These are phyloP conservation scores for Jaminaea rosea DNA, from an alignment of 1,284 basidiomycete species.

Conservation along the genomic window DNA sequence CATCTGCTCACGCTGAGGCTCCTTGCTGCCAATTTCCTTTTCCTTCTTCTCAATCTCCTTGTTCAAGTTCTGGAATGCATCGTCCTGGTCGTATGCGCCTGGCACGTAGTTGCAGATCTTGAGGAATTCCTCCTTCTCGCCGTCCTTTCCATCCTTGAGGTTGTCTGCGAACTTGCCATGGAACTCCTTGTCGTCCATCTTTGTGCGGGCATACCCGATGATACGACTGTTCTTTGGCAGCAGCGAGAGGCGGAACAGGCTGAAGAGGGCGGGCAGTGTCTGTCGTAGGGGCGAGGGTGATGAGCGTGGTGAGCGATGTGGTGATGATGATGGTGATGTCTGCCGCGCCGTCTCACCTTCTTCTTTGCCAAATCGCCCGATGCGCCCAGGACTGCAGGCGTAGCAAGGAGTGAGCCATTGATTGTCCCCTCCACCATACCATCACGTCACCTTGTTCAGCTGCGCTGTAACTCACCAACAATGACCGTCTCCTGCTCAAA, in stretches of 20 bases:
- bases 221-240: constrained; percentile 41
- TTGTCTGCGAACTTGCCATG: constrained; percentile 32
- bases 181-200: constrained; percentile 45
- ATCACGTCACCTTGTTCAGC: not conserved
- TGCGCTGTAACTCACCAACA: too few relatives aligned
- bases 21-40: constrained; percentile 14
- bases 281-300: constrained; percentile 7
- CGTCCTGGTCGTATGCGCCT: constrained; percentile 44
- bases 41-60: constrained; percentile 34
- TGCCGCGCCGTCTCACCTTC: constrained; percentile 57
- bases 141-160: constrained; percentile 27
- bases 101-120: constrained; percentile 38
- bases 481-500: too few relatives aligned
- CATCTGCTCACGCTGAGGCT: constrained; percentile 33
- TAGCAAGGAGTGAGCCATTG: not conserved
- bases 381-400: constrained; percentile 72
- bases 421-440: not conserved
- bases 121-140: constrained; percentile 32
- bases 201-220: constrained; percentile 48
- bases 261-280: constrained; percentile 44
- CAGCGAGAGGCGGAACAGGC: constrained; percentile 32
- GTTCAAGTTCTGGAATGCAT: constrained; percentile 36
- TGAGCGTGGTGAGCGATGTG: too few relatives aligned
- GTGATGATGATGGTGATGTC: not conserved
- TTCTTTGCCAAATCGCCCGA: constrained; percentile 98